These are phyloP conservation scores for Coffea eugenioides DNA, from an alignment of 257 asterid genomes.

Conservation along the genomic window DNA sequence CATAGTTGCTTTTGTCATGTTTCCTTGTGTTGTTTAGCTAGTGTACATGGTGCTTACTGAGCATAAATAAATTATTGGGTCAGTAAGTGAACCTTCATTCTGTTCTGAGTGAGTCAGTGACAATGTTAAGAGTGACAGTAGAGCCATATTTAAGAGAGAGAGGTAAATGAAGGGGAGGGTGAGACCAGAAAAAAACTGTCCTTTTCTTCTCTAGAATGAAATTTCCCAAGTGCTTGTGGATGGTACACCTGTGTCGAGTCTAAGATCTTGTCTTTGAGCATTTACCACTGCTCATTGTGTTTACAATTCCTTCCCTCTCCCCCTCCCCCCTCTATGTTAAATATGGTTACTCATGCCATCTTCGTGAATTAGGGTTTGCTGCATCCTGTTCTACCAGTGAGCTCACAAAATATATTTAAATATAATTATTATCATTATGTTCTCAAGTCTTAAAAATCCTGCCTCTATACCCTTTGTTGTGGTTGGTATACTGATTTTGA, in stretches of 20 bases:
- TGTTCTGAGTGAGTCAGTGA: not conserved
- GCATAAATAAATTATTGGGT: not conserved
- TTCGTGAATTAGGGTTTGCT: not conserved
- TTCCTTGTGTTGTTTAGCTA: not conserved
- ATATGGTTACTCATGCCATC: too few relatives aligned
- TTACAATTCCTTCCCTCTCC: not conserved
- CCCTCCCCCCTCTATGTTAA: not conserved
- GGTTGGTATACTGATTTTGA: not conserved
- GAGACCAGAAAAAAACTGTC: not conserved
- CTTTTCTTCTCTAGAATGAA: not conserved
- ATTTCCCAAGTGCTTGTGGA: not conserved
- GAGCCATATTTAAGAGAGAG: not conserved
- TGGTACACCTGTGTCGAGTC: not conserved
- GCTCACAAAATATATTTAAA: too few relatives aligned
- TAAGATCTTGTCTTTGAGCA: not conserved
- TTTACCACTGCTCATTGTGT: not conserved
- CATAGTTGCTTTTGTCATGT: slow-evolving; percentile 9
- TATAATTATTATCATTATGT: too few relatives aligned
- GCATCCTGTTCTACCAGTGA: not conserved
- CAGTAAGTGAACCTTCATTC: not conserved
- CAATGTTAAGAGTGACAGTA: not conserved
- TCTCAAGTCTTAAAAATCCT: too few relatives aligned
- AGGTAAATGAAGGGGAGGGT: not conserved
- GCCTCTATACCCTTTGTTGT: too few relatives aligned
- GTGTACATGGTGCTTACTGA: not conserved